Conservation (phyloP, 495 filamentous ascomycete species). For the Penicillium longicatenatum region DNA sequence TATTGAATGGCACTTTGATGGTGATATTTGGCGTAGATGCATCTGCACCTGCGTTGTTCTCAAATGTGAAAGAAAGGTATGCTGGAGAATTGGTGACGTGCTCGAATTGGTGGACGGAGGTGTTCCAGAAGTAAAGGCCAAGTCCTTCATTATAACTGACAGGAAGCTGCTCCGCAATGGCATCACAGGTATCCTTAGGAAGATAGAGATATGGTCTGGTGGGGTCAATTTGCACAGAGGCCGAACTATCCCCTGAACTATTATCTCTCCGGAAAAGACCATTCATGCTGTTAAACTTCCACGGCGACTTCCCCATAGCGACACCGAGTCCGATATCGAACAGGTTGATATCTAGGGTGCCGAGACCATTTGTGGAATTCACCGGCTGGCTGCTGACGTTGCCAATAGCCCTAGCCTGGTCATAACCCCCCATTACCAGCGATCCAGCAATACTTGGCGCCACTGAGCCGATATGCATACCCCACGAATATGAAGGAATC, state of each 20-base stretch:
- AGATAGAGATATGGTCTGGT: conserved; percentile 52
- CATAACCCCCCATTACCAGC: conserved; percentile 53
- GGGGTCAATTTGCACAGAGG: conserved; percentile 36
- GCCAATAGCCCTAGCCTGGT: conserved; percentile 45
- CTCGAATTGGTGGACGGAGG: conserved; percentile 36
- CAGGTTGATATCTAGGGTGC: conserved; percentile 29
- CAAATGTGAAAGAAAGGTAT: conserved; percentile 53
- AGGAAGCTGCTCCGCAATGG: conserved; percentile 47
- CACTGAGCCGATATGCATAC: conserved; percentile 56
- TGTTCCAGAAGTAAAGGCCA: conserved; percentile 56
- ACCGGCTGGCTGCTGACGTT: conserved; percentile 23
- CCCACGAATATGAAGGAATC: conserved; percentile 52
- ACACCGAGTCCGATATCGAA: conserved; percentile 46
- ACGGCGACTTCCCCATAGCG: conserved; percentile 45
- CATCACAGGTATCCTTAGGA: conserved; percentile 51
- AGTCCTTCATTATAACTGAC: conserved; percentile 40
- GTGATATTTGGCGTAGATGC: conserved; percentile 35
- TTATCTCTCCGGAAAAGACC: conserved; percentile 37
- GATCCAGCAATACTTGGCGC: conserved; percentile 40
- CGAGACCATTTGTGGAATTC: conserved; percentile 5
- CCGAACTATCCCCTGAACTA: conserved; percentile 26
- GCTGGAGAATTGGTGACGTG: conserved; percentile 49
- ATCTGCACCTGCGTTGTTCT: conserved; percentile 15
- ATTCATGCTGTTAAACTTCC: conserved; percentile 28
- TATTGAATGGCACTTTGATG: conserved; percentile 56